phyloP scores from a whole-genome alignment of 768 basidiomycete genomes.

The Hysterangium stoloniferum region DNA sequence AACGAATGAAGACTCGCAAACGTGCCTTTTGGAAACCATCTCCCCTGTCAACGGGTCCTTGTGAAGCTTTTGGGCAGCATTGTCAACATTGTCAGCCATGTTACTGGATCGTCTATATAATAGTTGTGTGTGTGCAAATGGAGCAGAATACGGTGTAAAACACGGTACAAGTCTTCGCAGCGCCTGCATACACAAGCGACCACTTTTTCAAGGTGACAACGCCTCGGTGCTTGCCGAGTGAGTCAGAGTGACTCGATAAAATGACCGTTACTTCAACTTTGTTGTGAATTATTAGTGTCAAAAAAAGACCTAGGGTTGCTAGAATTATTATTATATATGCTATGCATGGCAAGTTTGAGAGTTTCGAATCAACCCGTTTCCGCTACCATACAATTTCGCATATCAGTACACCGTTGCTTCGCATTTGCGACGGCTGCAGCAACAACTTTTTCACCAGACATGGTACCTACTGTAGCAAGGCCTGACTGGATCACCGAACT shows the following conservation, averaged over 20 bases:
- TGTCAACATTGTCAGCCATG: background rate
- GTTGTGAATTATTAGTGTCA: background rate
- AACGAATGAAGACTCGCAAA: conserved; percentile 18
- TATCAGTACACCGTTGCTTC: conserved; percentile 1
- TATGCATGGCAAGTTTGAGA: no score
- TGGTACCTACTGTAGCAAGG: conserved; percentile 26
- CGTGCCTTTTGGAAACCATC: conserved; percentile 93
- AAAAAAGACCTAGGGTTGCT: no score
- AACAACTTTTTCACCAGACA: conserved; percentile 7
- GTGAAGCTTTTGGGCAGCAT: conserved; percentile 24
- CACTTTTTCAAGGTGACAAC: background rate
- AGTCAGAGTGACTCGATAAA: background rate
- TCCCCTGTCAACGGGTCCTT: conserved; percentile 91
- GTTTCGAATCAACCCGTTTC: background rate
- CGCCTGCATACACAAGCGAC: conserved; percentile 8
- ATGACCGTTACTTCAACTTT: background rate
- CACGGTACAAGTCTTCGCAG: conserved; percentile 1
- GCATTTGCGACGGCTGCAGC: conserved; percentile 7
- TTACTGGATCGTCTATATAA: background rate
- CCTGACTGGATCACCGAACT: conserved; percentile 52
- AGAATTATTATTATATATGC: no score
- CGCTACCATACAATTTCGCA: background rate
- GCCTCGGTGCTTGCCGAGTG: background rate
- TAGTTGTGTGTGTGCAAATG: background rate
- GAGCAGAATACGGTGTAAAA: background rate